Evolutionary conservation across 2,329 filamentous ascomycete species (phyloP), one percentile per base, ranked within the genome.

Genomic region (Botryotinia globosa): DNA sequence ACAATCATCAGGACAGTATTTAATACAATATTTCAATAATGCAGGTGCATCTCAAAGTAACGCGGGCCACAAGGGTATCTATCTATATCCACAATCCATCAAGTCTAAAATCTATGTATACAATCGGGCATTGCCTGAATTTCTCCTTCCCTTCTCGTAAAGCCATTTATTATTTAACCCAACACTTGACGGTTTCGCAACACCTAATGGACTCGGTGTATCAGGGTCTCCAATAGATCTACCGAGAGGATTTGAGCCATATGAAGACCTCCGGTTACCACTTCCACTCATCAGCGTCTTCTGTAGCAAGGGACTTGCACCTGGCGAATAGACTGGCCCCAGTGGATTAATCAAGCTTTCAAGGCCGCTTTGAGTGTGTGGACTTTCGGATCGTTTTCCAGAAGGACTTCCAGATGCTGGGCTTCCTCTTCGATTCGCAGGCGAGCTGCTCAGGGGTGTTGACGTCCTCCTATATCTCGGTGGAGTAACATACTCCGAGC

Each of bases 161-260:
- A 98, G 82, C 95, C 95, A 98, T 83, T 96, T 97, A 84, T 90
- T 97, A 82, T 95, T 98, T 80, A 98, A 80, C 0, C 90, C 90
- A 69, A 97, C 89, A 76, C 89, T 94, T 59, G 91, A 90, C 72
- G 89, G 87, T 83, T 92, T 94, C 54, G 87, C 86, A 9, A 85
- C 83, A 9, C 83, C 83, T n/a, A 67, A 56, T 0, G 93, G 92
- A 75, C 90, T 94, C 1, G 92, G 92, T 29, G 91, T 91, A 22
- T 88, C 88, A 32, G 85, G 73, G 81, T 77, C 77, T n/a, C 32
- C 59, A 22, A 54, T 63, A 42, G 81, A 85, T 78, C 83, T 87
- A 69, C 83, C 86, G 74, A 89, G 84, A 63, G 86, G 84, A 75
- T 85, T 87, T 44, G 83, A 89, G 4, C 89, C 88, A 77, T 92